phyloP scores from a whole-genome alignment of 352 stramenopile genomes.

The Globisporangium paroecandrum region DNA sequence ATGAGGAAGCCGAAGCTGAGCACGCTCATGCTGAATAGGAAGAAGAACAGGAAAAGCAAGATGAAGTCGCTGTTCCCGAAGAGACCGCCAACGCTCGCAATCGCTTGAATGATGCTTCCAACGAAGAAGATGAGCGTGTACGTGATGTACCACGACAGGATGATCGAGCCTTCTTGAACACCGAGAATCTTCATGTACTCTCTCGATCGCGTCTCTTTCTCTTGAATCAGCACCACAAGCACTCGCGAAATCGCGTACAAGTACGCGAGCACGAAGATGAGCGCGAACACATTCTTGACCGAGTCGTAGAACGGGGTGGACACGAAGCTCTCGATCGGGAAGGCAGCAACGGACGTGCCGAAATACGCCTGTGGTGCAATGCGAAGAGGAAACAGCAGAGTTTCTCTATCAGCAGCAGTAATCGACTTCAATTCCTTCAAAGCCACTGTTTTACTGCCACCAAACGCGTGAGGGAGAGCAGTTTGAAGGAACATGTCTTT shows the following conservation, averaged over 20 bases:
- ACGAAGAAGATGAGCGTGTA: conserved; percentile 80
- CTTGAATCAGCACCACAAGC: conserved; percentile 78
- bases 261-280: conserved; percentile 88
- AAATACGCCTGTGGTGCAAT: conserved; percentile 48
- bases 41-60: conserved; percentile 68
- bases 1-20: conserved; percentile 68
- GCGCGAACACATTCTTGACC: conserved; percentile 57
- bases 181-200: conserved; percentile 77
- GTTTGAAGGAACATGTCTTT: conserved; percentile 36
- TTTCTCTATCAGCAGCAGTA: conserved; percentile 23
- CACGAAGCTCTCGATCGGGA: conserved; percentile 45
- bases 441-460: background rate
- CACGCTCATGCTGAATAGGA: conserved; percentile 61
- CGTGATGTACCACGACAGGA: conserved; percentile 78
- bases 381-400: conserved; percentile 36
- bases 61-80: conserved; percentile 41
- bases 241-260: conserved; percentile 69
- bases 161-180: conserved; percentile 51
- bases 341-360: conserved; percentile 28
- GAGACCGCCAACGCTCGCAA: conserved; percentile 46
- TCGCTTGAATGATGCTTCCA: conserved; percentile 54
- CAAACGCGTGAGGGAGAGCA: conserved; percentile 16
- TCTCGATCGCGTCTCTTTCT: conserved; percentile 64
- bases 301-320: conserved; percentile 65
- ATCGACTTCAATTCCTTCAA: conserved; percentile 20